These are phyloP conservation scores for Myrica gale DNA, from an alignment of 306 rosid species.

Conservation along the genomic window DNA sequence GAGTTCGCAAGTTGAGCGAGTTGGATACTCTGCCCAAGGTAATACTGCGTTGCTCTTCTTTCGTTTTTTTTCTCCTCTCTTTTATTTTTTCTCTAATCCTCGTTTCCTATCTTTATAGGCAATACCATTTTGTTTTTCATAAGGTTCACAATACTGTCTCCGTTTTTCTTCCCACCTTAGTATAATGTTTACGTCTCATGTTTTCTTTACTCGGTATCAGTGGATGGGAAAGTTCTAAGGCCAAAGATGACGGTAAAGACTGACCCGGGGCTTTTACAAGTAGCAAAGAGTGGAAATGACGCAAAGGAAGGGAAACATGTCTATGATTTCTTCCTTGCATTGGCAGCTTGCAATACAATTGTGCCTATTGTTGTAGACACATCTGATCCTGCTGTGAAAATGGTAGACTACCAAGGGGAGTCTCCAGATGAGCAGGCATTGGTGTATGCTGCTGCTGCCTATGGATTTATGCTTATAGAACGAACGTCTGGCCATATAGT, in stretches of 20 bases:
- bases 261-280: constrained; percentile 55
- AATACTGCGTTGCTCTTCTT: not conserved
- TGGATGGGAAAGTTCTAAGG: constrained; percentile 57
- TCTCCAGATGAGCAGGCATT: constrained; percentile 98
- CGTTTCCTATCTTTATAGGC: too few relatives aligned
- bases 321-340: constrained; percentile 80
- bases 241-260: constrained; percentile 82
- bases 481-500: constrained; percentile 92
- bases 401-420: constrained; percentile 96
- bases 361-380: constrained; percentile 77
- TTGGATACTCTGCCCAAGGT: constrained; percentile 62
- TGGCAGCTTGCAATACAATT: constrained; percentile 95
- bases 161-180: constrained; percentile 11
- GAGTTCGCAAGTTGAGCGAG: constrained; percentile 40
- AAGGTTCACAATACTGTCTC: constrained; percentile 1
- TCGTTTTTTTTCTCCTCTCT: too few relatives aligned
- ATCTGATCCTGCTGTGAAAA: constrained; percentile 62
- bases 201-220: constrained; percentile 40
- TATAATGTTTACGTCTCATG: constrained; percentile 21
- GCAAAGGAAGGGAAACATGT: constrained; percentile 46
- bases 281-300: constrained; percentile 45
- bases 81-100: too few relatives aligned
- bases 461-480: constrained; percentile 85
- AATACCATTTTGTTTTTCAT: not conserved
- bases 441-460: constrained; percentile 87